Base-by-base conservation (phyloP, 208 protist genomes). In the Trichomonas vaginalis region DNA sequence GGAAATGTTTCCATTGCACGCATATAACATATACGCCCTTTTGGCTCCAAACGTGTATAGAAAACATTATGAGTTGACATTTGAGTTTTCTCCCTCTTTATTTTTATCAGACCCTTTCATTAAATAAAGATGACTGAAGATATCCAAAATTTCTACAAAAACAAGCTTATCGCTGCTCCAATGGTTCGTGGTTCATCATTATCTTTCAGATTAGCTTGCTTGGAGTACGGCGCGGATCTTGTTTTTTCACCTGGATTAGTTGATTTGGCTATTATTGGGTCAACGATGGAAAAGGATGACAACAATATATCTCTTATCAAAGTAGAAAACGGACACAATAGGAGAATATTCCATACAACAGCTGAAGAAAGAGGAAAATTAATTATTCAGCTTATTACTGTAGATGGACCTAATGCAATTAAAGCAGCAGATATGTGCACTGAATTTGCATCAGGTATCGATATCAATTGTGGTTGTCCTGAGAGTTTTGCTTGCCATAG, bases 381-480 rank as follows among this genome's bases (percentile, higher is more conserved):
- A 35, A 21, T 92, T 92, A 8, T 92, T 35, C 86, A 92, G 51
- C 21, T 92, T 35, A 40, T 51, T 39, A 51, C 86, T 27, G 45
- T 48, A 40, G 86, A 92, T 42, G 40, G n/a, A 35, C 40, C 86
- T 2, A 92, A 48, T 17, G 86, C 86, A 35, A 48, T 92, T 39
- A 51, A 92, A 32, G 40, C 86, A 39, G 42, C 15, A 12, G 21
- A 92, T 9, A 92, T 40, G 17, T 27, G 42, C 17, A 27, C 8
- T 27, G 45, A 92, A n/a, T 35, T 45, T 39, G 86, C 46, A 35
- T 42, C 27, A 35, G 86, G 86, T 8, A 27, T 51, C 37, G 86
- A 92, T 92, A 35, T 92, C 2, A 92, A 92, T 42, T 92, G 86
- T 32, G 86, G 86, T 32, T 92, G 86, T 92, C 86, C 86, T 6